A percentile compares a stretch with the other conserved stretches of the same genome.
phyloP scores from a whole-genome alignment of 352 stramenopile species.

The Phytophthora lateralis region DNA sequence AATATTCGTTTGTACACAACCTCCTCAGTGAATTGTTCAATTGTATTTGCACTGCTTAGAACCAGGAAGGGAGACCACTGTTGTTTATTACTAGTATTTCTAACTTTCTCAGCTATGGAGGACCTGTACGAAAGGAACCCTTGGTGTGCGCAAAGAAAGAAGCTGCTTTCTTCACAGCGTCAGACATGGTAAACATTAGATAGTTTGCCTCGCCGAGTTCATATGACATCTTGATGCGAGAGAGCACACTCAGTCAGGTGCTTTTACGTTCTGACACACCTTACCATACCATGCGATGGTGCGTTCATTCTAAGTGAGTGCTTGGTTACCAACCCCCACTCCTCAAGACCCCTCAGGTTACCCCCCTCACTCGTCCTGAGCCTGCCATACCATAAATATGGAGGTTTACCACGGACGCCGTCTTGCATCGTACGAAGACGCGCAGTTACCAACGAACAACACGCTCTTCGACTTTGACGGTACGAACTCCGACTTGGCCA shows the following conservation, averaged over 20 bases:
- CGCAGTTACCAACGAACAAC: conserved; percentile 17
- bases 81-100: too few relatives aligned
- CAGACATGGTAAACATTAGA: too few relatives aligned
- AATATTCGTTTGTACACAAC: too few relatives aligned
- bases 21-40: too few relatives aligned
- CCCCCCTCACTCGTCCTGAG: neutral
- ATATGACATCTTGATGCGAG: too few relatives aligned
- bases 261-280: neutral
- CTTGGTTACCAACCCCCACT: neutral
- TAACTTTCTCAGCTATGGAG: too few relatives aligned
- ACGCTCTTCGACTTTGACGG: conserved; percentile 38
- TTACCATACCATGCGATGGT: neutral
- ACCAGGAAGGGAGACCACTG: too few relatives aligned
- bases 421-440: neutral
- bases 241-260: neutral
- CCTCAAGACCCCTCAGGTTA: neutral
- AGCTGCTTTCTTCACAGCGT: too few relatives aligned
- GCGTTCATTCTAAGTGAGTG: neutral
- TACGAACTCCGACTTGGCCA: conserved; percentile 39
- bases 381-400: neutral
- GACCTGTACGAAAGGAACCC: too few relatives aligned
- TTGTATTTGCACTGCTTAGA: too few relatives aligned
- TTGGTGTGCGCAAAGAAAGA: too few relatives aligned
- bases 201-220: too few relatives aligned
- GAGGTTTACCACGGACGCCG: neutral